phyloP scores from a whole-genome alignment of 1,284 basidiomycete genomes.

The Amylostereum areolatum region DNA sequence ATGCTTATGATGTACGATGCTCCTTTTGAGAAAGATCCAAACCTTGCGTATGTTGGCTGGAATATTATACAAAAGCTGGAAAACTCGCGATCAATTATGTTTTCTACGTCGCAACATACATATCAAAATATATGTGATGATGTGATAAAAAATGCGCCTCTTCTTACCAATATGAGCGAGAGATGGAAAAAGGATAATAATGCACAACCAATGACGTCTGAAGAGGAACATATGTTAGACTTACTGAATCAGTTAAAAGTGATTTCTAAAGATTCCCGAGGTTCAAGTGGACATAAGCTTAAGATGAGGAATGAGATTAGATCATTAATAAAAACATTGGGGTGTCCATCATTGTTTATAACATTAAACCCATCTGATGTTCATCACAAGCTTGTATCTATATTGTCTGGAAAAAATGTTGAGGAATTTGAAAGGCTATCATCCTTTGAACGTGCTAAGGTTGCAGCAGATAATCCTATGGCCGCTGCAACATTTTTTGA shows the following conservation, averaged over 20 bases:
- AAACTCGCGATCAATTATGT: not conserved
- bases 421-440: not conserved
- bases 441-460: constrained; percentile 2
- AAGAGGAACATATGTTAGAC: not conserved
- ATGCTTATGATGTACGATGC: not conserved
- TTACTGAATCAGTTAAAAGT: constrained; percentile 1
- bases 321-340: constrained; percentile 12
- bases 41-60: not conserved
- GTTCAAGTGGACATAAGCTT: not conserved
- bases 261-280: not conserved
- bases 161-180: not conserved
- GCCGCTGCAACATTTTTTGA: constrained; percentile 17
- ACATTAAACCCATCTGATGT: constrained; percentile 10
- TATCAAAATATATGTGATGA: not conserved
- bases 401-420: not conserved
- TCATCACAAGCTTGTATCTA: too few relatives aligned
- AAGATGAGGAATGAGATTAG: constrained; percentile 10
- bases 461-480: constrained; percentile 12
- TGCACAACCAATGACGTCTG: not conserved
- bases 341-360: constrained; percentile 18
- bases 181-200: not conserved
- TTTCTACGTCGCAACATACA: not conserved
- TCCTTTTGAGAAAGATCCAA: not conserved
- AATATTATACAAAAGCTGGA: constrained; percentile 1
- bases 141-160: not conserved